Evolutionary conservation across 495 filamentous ascomycete genomes (phyloP).

Genomic region (Symbiotaphrina buchneri): DNA sequence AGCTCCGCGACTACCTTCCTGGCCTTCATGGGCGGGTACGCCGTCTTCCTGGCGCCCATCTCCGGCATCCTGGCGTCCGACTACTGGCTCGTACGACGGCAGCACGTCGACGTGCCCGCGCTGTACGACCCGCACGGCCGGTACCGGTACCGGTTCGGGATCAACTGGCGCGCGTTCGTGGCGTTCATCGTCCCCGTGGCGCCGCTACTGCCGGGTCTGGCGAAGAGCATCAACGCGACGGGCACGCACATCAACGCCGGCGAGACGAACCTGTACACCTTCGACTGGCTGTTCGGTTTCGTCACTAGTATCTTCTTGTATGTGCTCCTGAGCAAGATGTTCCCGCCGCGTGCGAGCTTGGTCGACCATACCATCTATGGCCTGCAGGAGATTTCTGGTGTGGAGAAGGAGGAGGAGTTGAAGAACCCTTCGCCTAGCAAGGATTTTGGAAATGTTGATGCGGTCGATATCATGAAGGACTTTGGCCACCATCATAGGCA

Average conservation of each 20-base stretch:
- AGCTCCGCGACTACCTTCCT: conserved; percentile 31
- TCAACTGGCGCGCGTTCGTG: conserved; percentile 43
- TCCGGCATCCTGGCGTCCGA: conserved; percentile 43
- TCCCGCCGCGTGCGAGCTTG: too few species aligned
- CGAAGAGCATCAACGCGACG: conserved; percentile 9
- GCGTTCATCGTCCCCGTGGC: conserved; percentile 39
- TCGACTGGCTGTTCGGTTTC: conserved; percentile 29
- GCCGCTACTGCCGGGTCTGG: conserved; percentile 17
- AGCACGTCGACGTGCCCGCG: conserved; percentile 33
- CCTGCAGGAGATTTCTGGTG: too few species aligned
- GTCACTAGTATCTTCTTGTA: conserved; percentile 17
- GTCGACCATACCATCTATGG: too few species aligned
- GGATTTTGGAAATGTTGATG: too few species aligned
- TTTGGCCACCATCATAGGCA: too few species aligned
- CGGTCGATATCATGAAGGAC: too few species aligned
- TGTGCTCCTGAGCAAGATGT: conserved; percentile 10
- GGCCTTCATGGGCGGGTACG: conserved; percentile 30
- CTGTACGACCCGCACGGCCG: conserved; percentile 30
- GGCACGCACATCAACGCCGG: background rate
- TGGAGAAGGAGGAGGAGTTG: too few species aligned
- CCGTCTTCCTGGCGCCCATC: conserved; percentile 46
- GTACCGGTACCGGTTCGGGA: conserved; percentile 27
- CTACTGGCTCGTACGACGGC: conserved; percentile 41
- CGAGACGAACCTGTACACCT: conserved; percentile 17
- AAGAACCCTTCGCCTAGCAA: too few species aligned